phyloP scores from a whole-genome alignment of 306 rosid species.

The Cucumis sativus region Cucumber_9930_V3 NC_026658.2:26725001-26725500 shows the following conservation, averaged over 20 bases:
- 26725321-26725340: conserved; percentile 33
- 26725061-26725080: too few relatives aligned
- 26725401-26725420: conserved; percentile 44
- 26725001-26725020: not conserved
- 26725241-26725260: conserved; percentile 47
- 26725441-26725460: not conserved
- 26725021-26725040: not conserved
- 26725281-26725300: not conserved
- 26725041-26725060: not conserved
- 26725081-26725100: too few relatives aligned
- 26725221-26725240: conserved; percentile 87
- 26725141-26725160: not conserved
- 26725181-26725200: conserved; percentile 93
- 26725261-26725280: conserved; percentile 4
- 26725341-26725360: conserved; percentile 63
- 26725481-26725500: not conserved
- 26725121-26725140: too few relatives aligned
- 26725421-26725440: not conserved
- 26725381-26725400: conserved; percentile 69
- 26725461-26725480: not conserved
- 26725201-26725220: conserved; percentile 58
- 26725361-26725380: conserved; percentile 76
- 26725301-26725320: conserved; percentile 3
- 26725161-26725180: not conserved
- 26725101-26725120: too few relatives aligned